Evolutionary conservation across 1,284 basidiomycete species (phyloP).

Genomic region (Sanghuangporus baumii): DNA sequence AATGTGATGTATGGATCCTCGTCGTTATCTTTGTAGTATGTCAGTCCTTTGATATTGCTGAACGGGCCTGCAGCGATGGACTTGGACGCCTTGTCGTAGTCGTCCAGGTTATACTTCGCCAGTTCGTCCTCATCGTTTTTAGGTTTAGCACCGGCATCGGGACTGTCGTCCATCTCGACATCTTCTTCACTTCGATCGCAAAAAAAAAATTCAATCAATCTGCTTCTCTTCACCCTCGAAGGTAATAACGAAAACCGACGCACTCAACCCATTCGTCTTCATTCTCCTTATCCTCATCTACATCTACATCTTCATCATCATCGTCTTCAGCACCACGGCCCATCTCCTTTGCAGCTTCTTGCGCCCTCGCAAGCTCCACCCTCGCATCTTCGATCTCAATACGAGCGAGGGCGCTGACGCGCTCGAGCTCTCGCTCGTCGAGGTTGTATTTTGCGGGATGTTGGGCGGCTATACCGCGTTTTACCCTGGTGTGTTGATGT

Average conservation of each 20-base stretch:
- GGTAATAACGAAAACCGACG: conserved; percentile 33
- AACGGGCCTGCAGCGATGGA: conserved; percentile 79
- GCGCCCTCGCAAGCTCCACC: conserved; percentile 78
- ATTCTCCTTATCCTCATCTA: conserved; percentile 42
- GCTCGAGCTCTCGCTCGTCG: conserved; percentile 86
- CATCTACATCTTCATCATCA: conserved; percentile 38
- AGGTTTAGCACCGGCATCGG: conserved; percentile 26
- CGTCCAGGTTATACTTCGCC: conserved; percentile 88
- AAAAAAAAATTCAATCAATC: conserved; percentile 18
- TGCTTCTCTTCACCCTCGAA: neutral
- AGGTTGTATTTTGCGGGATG: conserved; percentile 88
- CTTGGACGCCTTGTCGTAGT: conserved; percentile 85
- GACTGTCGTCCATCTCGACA: conserved; percentile 47
- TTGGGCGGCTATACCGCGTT: conserved; percentile 69
- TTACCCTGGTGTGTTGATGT: conserved; percentile 57
- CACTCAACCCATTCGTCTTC: conserved; percentile 78
- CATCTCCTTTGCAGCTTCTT: conserved; percentile 72
- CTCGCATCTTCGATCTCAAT: conserved; percentile 87
- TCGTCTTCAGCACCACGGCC: conserved; percentile 52
- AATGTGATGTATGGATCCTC: conserved; percentile 98
- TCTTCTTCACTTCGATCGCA: conserved; percentile 36
- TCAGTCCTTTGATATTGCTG: conserved; percentile 93
- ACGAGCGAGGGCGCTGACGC: conserved; percentile 84
- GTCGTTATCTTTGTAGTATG: conserved; percentile 86
- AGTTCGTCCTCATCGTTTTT: conserved; percentile 68